phyloP scores from a whole-genome alignment of 108 stramenopile species.

The Conticribra guillardii region DNA sequence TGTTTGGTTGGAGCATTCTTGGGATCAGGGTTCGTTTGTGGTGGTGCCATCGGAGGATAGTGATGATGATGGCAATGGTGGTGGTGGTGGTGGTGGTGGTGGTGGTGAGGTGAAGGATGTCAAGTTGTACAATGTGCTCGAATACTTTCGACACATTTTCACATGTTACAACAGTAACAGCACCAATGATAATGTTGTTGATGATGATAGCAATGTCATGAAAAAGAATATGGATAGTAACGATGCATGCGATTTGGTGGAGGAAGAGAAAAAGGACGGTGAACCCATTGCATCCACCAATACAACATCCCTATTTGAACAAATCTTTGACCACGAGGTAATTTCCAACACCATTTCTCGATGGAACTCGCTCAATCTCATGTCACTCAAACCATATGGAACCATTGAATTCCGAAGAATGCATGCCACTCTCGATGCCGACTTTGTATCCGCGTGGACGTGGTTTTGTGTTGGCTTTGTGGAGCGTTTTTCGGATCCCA shows the following conservation, averaged over 20 bases:
- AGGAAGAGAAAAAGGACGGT: slow-evolving; percentile 25
- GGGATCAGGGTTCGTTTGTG: slow-evolving; percentile 21
- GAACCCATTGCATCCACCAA: not conserved
- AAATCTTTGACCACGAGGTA: slow-evolving; percentile 22
- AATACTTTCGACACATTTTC: slow-evolving; percentile 30
- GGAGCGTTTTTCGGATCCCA: slow-evolving; percentile 16
- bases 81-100: too few species aligned
- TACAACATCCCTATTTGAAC: slow-evolving; percentile 11
- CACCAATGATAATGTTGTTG: too few species aligned
- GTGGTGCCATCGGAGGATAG: not conserved
- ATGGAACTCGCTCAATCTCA: slow-evolving; percentile 34
- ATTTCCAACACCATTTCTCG: slow-evolving; percentile 27
- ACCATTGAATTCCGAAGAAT: slow-evolving; percentile 41
- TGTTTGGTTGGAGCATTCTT: slow-evolving; percentile 18
- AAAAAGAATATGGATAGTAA: too few species aligned
- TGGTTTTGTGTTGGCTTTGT: slow-evolving; percentile 47
- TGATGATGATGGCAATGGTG: not conserved
- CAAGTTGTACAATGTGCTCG: slow-evolving; percentile 22
- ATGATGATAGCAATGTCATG: too few species aligned
- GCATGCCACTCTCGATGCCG: slow-evolving; percentile 36
- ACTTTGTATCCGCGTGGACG: slow-evolving; percentile 41
- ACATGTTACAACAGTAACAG: too few species aligned
- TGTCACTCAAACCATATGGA: slow-evolving; percentile 32
- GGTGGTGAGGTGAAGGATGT: slow-evolving; percentile 7
- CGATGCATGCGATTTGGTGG: not conserved